Evolutionary conservation across 768 basidiomycete species (phyloP), one percentile per base, ranked within the genome.

Genomic region (Lentinula raphanica): DNA sequence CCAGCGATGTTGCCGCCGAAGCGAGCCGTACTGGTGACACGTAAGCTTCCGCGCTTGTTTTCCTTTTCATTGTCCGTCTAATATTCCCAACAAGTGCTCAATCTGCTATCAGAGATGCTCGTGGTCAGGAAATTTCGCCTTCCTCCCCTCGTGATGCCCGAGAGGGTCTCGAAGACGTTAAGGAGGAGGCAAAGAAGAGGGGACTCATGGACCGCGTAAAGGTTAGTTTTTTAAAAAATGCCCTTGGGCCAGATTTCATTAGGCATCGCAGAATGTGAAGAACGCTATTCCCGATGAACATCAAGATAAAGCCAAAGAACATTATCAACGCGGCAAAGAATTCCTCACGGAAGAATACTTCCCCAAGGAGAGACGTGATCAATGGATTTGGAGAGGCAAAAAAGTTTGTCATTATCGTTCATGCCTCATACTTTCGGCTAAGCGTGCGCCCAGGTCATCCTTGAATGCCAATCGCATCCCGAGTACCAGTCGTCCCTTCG

Each of bases 381-480:
- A 92, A 66, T 97, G 94, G 71, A 90, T 98, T 66, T 96, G 88
- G 77, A 83, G 96, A 12, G 80, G 85, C 5, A 98, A 98, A 79
- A 98, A 97, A 84, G 90, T 87, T 23, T 2, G 21, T 15, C 12
- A 28, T 28, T n/a, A 59, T 28, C 49, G 5, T 7, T 29, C 11
- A 12, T 8, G 5, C 11, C 2, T 12, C 1, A 3, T 31, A 23
- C 1, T 12, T 25, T 44, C n/a, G 13, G 17, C 19, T 7, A 21
- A 32, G 5, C 15, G 3, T 45, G 2, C 8, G 8, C 32, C 9
- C 56, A 87, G 84, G 87, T 89, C 36, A 83, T 97, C 54, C 79
- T 95, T 58, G 95, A 98, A 67, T 94, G 92, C 68, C 94, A 97
- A 72, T 87, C 88, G 67, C 94, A 96, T 72, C 79, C 86, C 54